A percentile compares a stretch with the other conserved stretches of the same genome.
phyloP scores from a whole-genome alignment of 805 yeast species.

The Middelhovenomyces tepae region DNA sequence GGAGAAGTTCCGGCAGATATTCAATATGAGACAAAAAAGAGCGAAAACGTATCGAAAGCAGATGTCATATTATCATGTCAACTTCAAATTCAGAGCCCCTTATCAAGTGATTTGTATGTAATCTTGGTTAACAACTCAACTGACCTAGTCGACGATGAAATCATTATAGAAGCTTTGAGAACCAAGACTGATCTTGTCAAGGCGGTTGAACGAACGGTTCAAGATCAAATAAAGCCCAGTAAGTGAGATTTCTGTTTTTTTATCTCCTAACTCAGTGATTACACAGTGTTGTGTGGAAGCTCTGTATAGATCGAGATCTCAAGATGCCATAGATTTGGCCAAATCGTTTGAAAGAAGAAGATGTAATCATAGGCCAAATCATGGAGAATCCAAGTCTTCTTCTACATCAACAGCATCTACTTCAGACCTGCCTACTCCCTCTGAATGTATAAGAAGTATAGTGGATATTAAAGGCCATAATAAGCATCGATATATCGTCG shows the following conservation, averaged over 20 bases:
- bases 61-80: slow-evolving; percentile 72
- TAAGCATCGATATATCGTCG: slow-evolving; percentile 86
- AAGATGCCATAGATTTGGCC: slow-evolving; percentile 68
- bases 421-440: slow-evolving; percentile 30
- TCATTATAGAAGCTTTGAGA: slow-evolving; percentile 55
- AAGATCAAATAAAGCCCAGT: slow-evolving; percentile 70
- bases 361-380: slow-evolving; percentile 66
- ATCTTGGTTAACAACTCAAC: too few species aligned
- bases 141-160: slow-evolving; percentile 72
- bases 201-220: slow-evolving; percentile 73
- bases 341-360: slow-evolving; percentile 84
- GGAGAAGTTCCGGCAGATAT: too few species aligned
- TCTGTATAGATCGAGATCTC: slow-evolving; percentile 62
- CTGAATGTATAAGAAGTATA: slow-evolving; percentile 67
- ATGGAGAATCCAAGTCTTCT: slow-evolving; percentile 1
- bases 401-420: background rate
- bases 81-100: slow-evolving; percentile 90
- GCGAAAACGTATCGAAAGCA: slow-evolving; percentile 92
- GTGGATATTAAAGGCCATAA: slow-evolving; percentile 62
- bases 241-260: slow-evolving; percentile 9
- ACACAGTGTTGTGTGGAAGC: slow-evolving; percentile 94
- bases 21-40: slow-evolving; percentile 85
- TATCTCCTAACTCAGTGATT: slow-evolving; percentile 42
- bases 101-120: too few species aligned
- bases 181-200: slow-evolving; percentile 72